These are phyloP conservation scores for Colletotrichum coccodes DNA, from an alignment of 2,329 filamentous ascomycete genomes.

Conservation along the genomic window DNA sequence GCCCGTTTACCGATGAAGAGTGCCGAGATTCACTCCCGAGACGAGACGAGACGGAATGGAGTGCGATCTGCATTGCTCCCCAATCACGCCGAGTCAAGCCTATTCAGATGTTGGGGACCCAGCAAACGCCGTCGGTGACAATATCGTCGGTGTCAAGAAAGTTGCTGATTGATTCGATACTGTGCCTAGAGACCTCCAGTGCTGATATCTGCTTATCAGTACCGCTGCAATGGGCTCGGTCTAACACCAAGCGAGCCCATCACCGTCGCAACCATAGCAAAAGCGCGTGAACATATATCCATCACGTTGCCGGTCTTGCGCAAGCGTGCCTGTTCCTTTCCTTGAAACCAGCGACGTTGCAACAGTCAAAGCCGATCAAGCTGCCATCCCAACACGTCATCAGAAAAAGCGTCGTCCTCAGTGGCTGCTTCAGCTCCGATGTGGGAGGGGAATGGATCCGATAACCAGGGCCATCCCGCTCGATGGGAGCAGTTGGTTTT, in stretches of 20 bases:
- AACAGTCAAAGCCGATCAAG: slow-evolving; percentile 1
- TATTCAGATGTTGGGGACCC: not conserved
- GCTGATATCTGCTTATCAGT: not conserved
- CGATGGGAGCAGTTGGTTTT: not conserved
- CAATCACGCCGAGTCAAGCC: not conserved
- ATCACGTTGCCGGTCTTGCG: not conserved
- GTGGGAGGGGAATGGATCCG: slow-evolving; percentile 6
- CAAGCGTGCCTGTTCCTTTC: not conserved
- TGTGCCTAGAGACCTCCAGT: not conserved
- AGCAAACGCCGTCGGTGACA: not conserved
- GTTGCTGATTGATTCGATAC: not conserved
- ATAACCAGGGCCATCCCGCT: not conserved
- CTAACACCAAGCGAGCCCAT: not conserved
- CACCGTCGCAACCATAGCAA: not conserved
- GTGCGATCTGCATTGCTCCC: slow-evolving; percentile 11
- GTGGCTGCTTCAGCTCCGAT: not conserved
- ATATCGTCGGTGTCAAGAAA: not conserved
- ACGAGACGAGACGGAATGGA: slow-evolving; percentile 1
- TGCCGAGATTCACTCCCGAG: slow-evolving; percentile 17
- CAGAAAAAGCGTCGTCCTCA: not conserved
- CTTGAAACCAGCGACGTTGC: slow-evolving; percentile 4
- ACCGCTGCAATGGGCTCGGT: not conserved
- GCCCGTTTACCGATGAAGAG: not conserved
- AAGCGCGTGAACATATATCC: slow-evolving; percentile 8
- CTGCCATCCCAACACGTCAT: slow-evolving; percentile 16